Conservation (phyloP, 225 moss, liverwort and hornwort species). For the Climacium dendroides region DNA sequence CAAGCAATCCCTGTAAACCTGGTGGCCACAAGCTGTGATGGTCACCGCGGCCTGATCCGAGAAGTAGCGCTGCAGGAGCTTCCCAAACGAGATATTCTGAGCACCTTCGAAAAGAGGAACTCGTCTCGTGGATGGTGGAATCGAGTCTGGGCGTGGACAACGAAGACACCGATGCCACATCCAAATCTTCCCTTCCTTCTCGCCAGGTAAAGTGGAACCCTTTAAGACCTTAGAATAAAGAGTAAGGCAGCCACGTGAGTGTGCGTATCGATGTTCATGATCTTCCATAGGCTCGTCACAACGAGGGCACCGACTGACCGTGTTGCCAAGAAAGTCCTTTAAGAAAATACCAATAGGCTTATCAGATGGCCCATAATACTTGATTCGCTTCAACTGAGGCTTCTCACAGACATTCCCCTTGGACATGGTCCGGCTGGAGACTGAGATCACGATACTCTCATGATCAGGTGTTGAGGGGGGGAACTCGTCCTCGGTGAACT, state of each 20-base stretch:
- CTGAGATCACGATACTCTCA: conserved; percentile 52
- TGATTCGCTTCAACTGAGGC: conserved; percentile 63
- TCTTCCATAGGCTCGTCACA: conserved; percentile 73
- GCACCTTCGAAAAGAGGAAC: conserved; percentile 75
- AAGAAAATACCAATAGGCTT: conserved; percentile 70
- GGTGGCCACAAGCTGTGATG: conserved; percentile 74
- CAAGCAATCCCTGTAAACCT: conserved; percentile 65
- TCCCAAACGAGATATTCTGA: conserved; percentile 86
- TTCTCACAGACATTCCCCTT: conserved; percentile 58
- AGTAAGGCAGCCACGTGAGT: conserved; percentile 78
- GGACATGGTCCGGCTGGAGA: conserved; percentile 60
- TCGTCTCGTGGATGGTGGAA: conserved; percentile 59
- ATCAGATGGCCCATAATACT: conserved; percentile 58
- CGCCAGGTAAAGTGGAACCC: conserved; percentile 39
- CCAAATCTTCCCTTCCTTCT: conserved; percentile 81
- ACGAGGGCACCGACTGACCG: conserved; percentile 23
- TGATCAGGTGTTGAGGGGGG: conserved; percentile 62
- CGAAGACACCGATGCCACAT: conserved; percentile 99
- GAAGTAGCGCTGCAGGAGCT: conserved; percentile 85
- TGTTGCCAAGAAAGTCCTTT: conserved; percentile 55
- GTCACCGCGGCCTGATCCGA: conserved; percentile 61
- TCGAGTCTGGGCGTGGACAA: conserved; percentile 39
- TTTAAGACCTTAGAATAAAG: conserved; percentile 53
- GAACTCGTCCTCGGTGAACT: conserved; percentile 40
- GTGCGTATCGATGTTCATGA: conserved; percentile 67